Evolutionary conservation across 345 rosid genomes (phyloP).

Genomic region (Draba incana): DNA sequence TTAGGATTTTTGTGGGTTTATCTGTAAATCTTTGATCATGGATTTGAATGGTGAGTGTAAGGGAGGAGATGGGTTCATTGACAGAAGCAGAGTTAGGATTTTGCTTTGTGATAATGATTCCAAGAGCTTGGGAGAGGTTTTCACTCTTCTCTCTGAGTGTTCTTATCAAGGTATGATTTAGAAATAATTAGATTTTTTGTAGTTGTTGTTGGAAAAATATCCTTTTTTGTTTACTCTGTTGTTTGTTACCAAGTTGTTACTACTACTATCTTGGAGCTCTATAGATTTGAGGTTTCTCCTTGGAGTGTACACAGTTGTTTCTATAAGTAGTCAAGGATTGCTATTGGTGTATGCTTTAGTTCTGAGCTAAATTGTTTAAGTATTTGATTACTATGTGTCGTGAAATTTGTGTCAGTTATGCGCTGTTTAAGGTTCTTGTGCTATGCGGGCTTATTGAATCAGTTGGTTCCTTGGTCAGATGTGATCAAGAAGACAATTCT

Average conservation of each 20-base stretch:
- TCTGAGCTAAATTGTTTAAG: no score
- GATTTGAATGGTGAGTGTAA: slow-evolving; percentile 65
- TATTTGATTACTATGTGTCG: no score
- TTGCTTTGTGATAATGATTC: slow-evolving; percentile 89
- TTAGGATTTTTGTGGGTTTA: slow-evolving; percentile 31
- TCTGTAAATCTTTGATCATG: slow-evolving; percentile 47
- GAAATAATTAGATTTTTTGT: not conserved
- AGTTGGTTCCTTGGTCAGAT: slow-evolving; percentile 8
- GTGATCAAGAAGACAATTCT: not conserved
- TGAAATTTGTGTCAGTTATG: no score
- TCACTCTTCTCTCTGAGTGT: slow-evolving; percentile 78
- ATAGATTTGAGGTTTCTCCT: slow-evolving; percentile 9
- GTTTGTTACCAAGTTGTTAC: not conserved
- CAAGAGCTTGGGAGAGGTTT: slow-evolving; percentile 73
- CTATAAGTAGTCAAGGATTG: not conserved
- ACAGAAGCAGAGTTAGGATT: slow-evolving; percentile 97
- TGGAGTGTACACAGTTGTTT: not conserved
- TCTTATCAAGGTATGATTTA: slow-evolving; percentile 80
- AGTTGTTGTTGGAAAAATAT: not conserved
- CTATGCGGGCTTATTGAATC: not conserved
- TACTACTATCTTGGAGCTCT: slow-evolving; percentile 17
- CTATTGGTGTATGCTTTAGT: no score
- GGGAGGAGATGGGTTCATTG: slow-evolving; percentile 81
- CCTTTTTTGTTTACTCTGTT: no score
- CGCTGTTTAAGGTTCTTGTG: not conserved